Evolutionary conservation across 2,329 filamentous ascomycete species (phyloP).

Genomic region (Bisporella sp.): DNA sequence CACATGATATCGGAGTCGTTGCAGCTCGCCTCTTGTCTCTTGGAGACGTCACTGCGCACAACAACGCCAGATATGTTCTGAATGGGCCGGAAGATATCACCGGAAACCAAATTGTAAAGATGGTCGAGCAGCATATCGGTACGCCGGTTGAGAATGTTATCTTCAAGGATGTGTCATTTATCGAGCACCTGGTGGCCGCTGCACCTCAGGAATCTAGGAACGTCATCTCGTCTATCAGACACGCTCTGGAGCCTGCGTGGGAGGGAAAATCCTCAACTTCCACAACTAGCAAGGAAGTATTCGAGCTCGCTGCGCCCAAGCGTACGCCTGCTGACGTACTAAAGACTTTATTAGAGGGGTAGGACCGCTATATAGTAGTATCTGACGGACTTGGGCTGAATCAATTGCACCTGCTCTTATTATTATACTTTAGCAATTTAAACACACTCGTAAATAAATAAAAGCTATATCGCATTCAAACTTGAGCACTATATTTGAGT

Average conservation of each 20-base stretch:
- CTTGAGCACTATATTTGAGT: too few relatives aligned
- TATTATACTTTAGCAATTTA: too few relatives aligned
- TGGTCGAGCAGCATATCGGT: slow-evolving; percentile 31
- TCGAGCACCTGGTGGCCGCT: neutral
- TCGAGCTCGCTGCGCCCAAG: slow-evolving; percentile 1
- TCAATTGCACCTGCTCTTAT: too few relatives aligned
- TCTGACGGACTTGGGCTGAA: too few relatives aligned
- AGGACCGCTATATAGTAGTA: neutral
- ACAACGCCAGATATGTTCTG: slow-evolving; percentile 30
- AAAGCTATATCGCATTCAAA: too few relatives aligned
- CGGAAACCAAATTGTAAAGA: slow-evolving; percentile 26
- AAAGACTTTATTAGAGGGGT: neutral
- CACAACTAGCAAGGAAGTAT: slow-evolving; percentile 2
- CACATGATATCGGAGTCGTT: slow-evolving; percentile 29
- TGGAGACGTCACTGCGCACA: slow-evolving; percentile 25
- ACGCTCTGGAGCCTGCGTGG: neutral
- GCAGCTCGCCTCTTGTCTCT: slow-evolving; percentile 30
- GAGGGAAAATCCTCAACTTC: neutral
- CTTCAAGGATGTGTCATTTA: slow-evolving; percentile 25
- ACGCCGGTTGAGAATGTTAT: slow-evolving; percentile 21
- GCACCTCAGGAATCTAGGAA: neutral
- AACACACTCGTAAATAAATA: too few relatives aligned
- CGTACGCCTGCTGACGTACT: neutral
- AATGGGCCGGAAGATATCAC: slow-evolving; percentile 35
- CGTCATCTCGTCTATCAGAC: neutral